A percentile compares a stretch with the other conserved stretches of the same genome.
phyloP scores from a whole-genome alignment of 2,329 filamentous ascomycete species.

The Xylaria sp. region DNA sequence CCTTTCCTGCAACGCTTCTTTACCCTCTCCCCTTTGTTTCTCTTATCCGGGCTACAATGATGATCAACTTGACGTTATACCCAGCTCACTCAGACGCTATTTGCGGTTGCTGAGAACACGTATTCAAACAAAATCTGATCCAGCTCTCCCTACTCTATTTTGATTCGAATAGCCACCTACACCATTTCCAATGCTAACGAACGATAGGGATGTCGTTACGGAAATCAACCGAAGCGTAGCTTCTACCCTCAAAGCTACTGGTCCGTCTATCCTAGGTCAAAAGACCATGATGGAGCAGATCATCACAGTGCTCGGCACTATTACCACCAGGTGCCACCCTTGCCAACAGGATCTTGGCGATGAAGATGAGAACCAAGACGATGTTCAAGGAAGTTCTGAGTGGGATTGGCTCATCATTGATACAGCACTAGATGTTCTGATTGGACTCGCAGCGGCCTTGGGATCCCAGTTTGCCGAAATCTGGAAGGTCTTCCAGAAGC shows the following conservation, averaged over 20 bases:
- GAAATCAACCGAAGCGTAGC: constrained; percentile 96
- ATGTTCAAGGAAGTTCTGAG: constrained; percentile 83
- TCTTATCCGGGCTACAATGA: constrained; percentile 65
- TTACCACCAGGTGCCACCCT: constrained; percentile 90
- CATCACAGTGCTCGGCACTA: constrained; percentile 76
- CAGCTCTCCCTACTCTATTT: constrained; percentile 16
- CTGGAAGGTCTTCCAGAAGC: constrained; percentile 97
- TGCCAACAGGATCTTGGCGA: constrained; percentile 92
- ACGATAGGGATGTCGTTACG: constrained; percentile 79
- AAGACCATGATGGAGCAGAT: constrained; percentile 79
- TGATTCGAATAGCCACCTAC: not conserved
- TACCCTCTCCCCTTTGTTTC: constrained; percentile 29
- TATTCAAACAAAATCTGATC: constrained; percentile 62
- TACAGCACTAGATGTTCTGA: constrained; percentile 90
- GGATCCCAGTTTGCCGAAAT: constrained; percentile 84
- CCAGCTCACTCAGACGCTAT: constrained; percentile 99
- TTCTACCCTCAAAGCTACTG: constrained; percentile 88
- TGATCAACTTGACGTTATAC: constrained; percentile 92
- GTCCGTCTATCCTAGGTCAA: constrained; percentile 83
- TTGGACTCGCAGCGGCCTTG: constrained; percentile 83
- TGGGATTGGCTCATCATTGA: constrained; percentile 98
- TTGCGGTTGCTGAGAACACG: constrained; percentile 91
- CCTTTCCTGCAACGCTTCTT: constrained; percentile 47
- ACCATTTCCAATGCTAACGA: constrained; percentile 36
- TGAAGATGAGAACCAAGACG: constrained; percentile 78